Evolutionary conservation across 2,329 filamentous ascomycete genomes (phyloP).

Genomic region (Arthrobotrys pseudoclavata): DNA sequence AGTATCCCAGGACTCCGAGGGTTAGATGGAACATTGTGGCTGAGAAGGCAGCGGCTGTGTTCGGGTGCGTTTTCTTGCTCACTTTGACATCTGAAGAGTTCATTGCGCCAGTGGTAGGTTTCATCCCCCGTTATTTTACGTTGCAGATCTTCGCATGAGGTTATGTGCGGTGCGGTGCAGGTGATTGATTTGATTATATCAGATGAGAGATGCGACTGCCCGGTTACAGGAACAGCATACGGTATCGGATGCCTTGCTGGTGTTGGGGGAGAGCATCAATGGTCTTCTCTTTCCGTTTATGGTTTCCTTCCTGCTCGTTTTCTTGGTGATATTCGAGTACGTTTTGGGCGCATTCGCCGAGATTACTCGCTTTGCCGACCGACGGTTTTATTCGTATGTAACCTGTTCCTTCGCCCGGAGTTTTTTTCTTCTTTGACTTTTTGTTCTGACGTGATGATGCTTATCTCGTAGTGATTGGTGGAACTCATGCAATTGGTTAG

Average conservation of each 20-base stretch:
- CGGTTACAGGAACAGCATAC: constrained; percentile 69
- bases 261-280: constrained; percentile 89
- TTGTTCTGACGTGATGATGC: constrained; percentile 48
- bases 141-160: constrained; percentile 22
- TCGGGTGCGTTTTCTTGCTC: constrained; percentile 92
- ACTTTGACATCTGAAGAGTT: constrained; percentile 94
- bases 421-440: background rate
- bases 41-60: constrained; percentile 88
- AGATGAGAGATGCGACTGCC: constrained; percentile 66
- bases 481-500: constrained; percentile 89
- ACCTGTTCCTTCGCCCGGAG: constrained; percentile 15
- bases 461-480: constrained; percentile 64
- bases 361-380: constrained; percentile 91
- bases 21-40: constrained; percentile 85
- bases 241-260: constrained; percentile 77
- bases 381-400: constrained; percentile 87
- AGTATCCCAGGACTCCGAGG: constrained; percentile 84
- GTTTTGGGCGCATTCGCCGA: constrained; percentile 94
- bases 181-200: constrained; percentile 12
- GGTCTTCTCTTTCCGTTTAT: constrained; percentile 97
- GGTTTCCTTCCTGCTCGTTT: constrained; percentile 83
- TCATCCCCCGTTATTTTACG: constrained; percentile 17
- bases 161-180: background rate
- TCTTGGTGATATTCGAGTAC: constrained; percentile 98
- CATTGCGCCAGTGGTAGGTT: constrained; percentile 85